These are phyloP conservation scores for Leccinum pachyderme DNA, from an alignment of 1,284 basidiomycete species.

Conservation along the genomic window DNA sequence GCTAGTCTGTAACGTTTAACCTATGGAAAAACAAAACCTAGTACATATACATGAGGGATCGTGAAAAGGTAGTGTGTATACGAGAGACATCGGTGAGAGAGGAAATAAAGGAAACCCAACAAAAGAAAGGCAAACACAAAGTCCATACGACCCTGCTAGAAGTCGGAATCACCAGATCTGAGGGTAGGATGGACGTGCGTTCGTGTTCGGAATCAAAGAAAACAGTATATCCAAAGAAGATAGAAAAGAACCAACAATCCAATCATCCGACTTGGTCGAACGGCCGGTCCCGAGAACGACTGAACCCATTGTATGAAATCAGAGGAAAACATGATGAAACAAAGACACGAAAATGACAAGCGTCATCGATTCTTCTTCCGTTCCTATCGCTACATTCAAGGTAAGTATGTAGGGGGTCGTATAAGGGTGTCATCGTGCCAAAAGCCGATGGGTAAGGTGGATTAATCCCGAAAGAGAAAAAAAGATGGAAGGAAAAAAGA, in stretches of 20 bases:
- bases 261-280: not conserved
- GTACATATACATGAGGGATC: not conserved
- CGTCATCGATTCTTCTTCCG: not conserved
- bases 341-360: not conserved
- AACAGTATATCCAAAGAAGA: not conserved
- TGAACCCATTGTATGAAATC: not conserved
- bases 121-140: not conserved
- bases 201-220: not conserved
- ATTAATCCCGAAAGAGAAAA: not conserved
- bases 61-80: not conserved
- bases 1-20: not conserved
- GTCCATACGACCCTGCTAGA: not conserved
- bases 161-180: not conserved
- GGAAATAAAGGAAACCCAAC: not conserved
- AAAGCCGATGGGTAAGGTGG: not conserved
- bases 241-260: not conserved
- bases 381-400: not conserved
- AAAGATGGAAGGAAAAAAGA: not conserved
- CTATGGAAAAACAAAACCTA: not conserved
- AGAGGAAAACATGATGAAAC: not conserved
- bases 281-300: not conserved
- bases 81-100: not conserved
- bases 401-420: not conserved
- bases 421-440: not conserved
- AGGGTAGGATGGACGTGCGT: not conserved